A percentile compares a stretch with the other conserved stretches of the same genome.
Evolutionary conservation across 2,329 filamentous ascomycete genomes (phyloP).

Genomic region (Alternaria solani): DNA sequence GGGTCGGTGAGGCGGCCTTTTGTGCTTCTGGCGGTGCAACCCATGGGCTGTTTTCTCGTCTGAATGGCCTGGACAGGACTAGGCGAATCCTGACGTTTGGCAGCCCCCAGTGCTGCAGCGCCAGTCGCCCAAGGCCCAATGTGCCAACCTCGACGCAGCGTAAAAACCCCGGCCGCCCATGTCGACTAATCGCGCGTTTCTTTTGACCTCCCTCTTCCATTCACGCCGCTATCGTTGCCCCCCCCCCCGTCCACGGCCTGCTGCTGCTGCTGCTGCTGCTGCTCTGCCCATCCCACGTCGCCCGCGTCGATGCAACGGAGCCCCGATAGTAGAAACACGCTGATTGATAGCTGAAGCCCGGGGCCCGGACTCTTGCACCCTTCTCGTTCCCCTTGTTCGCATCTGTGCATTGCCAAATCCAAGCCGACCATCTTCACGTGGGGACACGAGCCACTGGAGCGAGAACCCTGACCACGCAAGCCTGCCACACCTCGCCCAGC

Average conservation of each 20-base stretch:
- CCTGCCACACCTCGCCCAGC: constrained; percentile 15
- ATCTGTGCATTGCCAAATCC: constrained; percentile 5
- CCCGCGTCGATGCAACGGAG: constrained; percentile 35
- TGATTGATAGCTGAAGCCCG: constrained; percentile 25
- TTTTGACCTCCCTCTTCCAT: constrained; percentile 32
- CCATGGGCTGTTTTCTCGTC: constrained; percentile 11
- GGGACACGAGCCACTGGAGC: constrained; percentile 32
- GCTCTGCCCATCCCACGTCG: constrained; percentile 26
- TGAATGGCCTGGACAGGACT: constrained; percentile 26
- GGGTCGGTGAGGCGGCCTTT: constrained; percentile 14
- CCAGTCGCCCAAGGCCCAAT: constrained; percentile 10
- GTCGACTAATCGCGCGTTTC: constrained; percentile 31
- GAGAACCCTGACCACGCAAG: constrained; percentile 12
- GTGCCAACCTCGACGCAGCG: constrained; percentile 25
- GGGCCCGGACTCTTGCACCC: background rate
- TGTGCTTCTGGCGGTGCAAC: background rate
- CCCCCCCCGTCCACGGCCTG: constrained; percentile 5
- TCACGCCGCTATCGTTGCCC: constrained; percentile 14
- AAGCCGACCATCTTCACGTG: constrained; percentile 33
- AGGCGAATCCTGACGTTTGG: constrained; percentile 24
- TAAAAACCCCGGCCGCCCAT: constrained; percentile 31
- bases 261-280: constrained; percentile 10
- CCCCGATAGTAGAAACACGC: constrained; percentile 24
- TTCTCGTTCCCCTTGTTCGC: background rate
- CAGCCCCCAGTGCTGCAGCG: constrained; percentile 7